phyloP scores from a whole-genome alignment of 495 filamentous ascomycete species.

The Aspergillus steynii region DNA sequence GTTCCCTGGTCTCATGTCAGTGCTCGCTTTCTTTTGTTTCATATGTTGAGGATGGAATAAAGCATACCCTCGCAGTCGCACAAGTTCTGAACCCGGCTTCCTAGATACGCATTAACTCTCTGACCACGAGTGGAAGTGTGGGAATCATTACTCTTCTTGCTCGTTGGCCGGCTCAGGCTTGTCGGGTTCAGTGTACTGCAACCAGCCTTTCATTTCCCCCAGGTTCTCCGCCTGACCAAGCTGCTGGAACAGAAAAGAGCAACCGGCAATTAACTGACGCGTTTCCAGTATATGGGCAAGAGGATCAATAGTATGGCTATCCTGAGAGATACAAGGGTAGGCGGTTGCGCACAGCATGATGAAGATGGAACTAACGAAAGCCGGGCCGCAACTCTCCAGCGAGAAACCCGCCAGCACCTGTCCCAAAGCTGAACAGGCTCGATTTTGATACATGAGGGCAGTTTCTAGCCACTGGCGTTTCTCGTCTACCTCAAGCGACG shows the following conservation, averaged over 20 bases:
- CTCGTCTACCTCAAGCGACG: slow-evolving; percentile 33
- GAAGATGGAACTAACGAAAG: slow-evolving; percentile 43
- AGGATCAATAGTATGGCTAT: slow-evolving; percentile 29
- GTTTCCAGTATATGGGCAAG: slow-evolving; percentile 34
- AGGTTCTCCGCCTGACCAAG: slow-evolving; percentile 24
- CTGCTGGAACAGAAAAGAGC: slow-evolving; percentile 35
- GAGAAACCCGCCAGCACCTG: slow-evolving; percentile 29
- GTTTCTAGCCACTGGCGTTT: slow-evolving; percentile 33
- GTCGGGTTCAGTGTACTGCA: slow-evolving; percentile 22
- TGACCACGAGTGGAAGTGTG: not conserved
- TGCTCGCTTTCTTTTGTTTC: not conserved
- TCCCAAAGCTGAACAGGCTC: slow-evolving; percentile 35
- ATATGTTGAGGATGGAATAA: not conserved
- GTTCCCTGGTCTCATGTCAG: slow-evolving; percentile 14
- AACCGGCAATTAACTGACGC: slow-evolving; percentile 36
- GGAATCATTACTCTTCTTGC: slow-evolving; percentile 12
- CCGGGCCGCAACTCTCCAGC: slow-evolving; percentile 31
- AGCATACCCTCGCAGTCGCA: slow-evolving; percentile 21
- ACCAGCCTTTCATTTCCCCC: slow-evolving; percentile 31
- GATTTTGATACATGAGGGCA: slow-evolving; percentile 38
- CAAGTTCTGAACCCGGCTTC: slow-evolving; percentile 11
- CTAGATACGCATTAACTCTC: slow-evolving; percentile 8
- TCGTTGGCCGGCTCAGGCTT: slow-evolving; percentile 14
- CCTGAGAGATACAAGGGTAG: slow-evolving; percentile 34
- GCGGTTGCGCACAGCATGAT: slow-evolving; percentile 41